These are phyloP conservation scores for Blastobotrys chiropterorum DNA, from an alignment of 805 yeast species.

Conservation along the genomic window DNA sequence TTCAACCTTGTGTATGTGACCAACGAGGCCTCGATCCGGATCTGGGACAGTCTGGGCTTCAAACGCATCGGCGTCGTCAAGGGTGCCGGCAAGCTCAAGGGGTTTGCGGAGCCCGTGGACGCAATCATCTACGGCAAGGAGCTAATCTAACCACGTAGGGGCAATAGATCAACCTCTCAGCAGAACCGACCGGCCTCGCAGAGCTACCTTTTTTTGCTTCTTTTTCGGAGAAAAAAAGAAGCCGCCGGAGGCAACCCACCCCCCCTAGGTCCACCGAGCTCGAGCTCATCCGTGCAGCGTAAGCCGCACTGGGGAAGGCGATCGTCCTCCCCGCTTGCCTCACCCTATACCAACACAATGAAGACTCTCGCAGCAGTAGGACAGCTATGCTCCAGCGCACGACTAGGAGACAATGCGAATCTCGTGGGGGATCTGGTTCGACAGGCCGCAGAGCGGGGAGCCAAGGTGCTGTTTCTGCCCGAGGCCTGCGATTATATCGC, in stretches of 20 bases:
- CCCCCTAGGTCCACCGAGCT: no score
- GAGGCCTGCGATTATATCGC: constrained; percentile 92
- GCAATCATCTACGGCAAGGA: constrained; percentile 81
- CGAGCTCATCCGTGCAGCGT: no score
- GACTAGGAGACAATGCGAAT: constrained; percentile 51
- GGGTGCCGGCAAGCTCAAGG: constrained; percentile 84
- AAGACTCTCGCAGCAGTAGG: constrained; percentile 75
- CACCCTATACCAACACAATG: not conserved
- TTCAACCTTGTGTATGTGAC: constrained; percentile 86
- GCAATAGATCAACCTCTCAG: no score
- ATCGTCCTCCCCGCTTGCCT: no score
- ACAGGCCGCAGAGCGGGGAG: constrained; percentile 57
- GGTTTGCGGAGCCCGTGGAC: constrained; percentile 79
- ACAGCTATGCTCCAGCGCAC: constrained; percentile 72
- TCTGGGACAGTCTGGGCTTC: constrained; percentile 72
- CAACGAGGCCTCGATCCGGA: constrained; percentile 72
- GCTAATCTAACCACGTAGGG: constrained; percentile 52
- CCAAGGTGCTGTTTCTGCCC: constrained; percentile 73
- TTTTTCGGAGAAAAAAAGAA: no score
- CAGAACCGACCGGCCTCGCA: no score
- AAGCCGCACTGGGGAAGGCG: no score
- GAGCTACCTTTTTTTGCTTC: no score
- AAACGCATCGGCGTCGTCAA: constrained; percentile 72
- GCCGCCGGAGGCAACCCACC: no score
- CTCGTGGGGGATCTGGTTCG: constrained; percentile 53